These are phyloP conservation scores for Anthracocystis walkeri DNA, from an alignment of 1,284 basidiomycete species.

Conservation along the genomic window DNA sequence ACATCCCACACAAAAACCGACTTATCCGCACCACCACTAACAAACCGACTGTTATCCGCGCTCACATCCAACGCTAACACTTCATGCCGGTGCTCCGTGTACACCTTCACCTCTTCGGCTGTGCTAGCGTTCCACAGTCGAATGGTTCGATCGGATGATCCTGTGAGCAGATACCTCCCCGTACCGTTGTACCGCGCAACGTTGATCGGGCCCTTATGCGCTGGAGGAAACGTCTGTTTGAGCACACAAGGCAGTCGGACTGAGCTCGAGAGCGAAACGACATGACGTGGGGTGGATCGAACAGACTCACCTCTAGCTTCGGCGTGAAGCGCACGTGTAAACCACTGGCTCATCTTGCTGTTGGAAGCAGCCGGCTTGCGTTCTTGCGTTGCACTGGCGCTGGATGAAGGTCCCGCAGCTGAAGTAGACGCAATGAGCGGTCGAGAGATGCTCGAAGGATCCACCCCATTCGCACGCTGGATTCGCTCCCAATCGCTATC, in stretches of 20 bases:
- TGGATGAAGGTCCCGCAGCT: background rate
- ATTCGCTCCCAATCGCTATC: constrained; percentile 53
- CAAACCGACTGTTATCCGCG: constrained; percentile 92
- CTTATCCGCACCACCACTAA: constrained; percentile 91
- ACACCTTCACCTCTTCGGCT: constrained; percentile 76
- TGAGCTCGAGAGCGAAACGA: constrained; percentile 42
- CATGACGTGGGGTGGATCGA: constrained; percentile 17
- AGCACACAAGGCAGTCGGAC: constrained; percentile 30
- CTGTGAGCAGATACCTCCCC: constrained; percentile 88
- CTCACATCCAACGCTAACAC: constrained; percentile 87
- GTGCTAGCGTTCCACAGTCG: constrained; percentile 85
- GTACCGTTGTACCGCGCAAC: constrained; percentile 70
- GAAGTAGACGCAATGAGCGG: background rate
- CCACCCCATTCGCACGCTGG: constrained; percentile 36
- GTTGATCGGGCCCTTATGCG: constrained; percentile 69
- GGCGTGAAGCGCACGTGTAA: constrained; percentile 28
- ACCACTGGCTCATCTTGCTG: constrained; percentile 20
- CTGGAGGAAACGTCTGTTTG: constrained; percentile 26
- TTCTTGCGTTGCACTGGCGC: background rate
- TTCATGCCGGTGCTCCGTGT: constrained; percentile 91
- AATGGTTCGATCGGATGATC: constrained; percentile 88
- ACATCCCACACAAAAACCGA: constrained; percentile 97
- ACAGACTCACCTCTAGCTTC: constrained; percentile 33
- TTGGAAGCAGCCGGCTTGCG: background rate
- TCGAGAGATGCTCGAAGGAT: constrained; percentile 22